A percentile compares a stretch with the other conserved stretches of the same genome.
Conservation (phyloP, 345 rosid genomes). For the Citrus medica region DNA sequence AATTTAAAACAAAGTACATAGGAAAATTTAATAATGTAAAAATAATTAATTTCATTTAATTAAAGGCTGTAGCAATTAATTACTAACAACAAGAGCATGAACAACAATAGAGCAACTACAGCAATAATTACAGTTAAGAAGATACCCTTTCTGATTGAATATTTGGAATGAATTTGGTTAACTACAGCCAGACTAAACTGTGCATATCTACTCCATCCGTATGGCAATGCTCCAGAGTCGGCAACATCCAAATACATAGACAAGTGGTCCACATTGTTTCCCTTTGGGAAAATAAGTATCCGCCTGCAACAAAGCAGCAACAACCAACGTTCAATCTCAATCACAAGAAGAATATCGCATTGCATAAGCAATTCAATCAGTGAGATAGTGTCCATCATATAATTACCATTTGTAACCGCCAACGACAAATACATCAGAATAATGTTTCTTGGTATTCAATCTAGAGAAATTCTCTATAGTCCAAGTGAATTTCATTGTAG, state of each 20-base stretch:
- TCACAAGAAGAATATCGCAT: conserved; percentile 4
- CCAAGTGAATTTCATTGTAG: conserved; percentile 75
- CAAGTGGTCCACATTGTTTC: conserved; percentile 94
- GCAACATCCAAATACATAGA: conserved; percentile 98
- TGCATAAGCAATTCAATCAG: not conserved
- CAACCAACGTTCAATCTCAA: conserved; percentile 10
- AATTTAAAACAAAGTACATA: not conserved
- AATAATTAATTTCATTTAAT: not conserved
- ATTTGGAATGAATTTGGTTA: conserved; percentile 67
- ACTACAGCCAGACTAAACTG: conserved; percentile 82
- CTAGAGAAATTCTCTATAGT: conserved; percentile 65
- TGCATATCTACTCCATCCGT: conserved; percentile 96
- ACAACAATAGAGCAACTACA: not conserved
- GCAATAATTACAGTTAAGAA: not conserved
- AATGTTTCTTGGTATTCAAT: conserved; percentile 76
- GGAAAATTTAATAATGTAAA: not conserved
- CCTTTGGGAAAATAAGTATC: conserved; percentile 82
- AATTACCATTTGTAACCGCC: conserved; percentile 84
- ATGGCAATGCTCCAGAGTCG: conserved; percentile 65
- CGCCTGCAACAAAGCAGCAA: conserved; percentile 49
- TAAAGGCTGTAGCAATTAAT: not conserved
- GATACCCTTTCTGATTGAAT: conserved; percentile 79
- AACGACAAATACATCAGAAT: conserved; percentile 71
- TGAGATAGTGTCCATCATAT: not conserved
- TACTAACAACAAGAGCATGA: not conserved